Evolutionary conservation across 306 rosid genomes (phyloP).

Genomic region (Fragaria nilgerrensis): DNA sequence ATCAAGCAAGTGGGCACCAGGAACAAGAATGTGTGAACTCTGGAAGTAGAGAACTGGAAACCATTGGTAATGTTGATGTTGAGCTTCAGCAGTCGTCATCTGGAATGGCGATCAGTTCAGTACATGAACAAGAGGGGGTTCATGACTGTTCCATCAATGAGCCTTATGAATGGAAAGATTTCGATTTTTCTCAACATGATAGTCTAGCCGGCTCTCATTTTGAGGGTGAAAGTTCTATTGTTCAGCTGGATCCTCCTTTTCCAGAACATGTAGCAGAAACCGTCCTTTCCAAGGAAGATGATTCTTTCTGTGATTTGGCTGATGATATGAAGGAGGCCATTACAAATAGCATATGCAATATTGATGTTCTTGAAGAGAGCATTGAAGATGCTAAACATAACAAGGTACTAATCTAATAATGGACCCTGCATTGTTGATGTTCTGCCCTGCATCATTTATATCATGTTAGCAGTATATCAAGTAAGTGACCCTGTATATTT

Average conservation of each 20-base stretch:
- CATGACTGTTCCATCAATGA: conserved; percentile 8
- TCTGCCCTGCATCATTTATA: background rate
- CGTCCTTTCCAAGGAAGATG: conserved; percentile 19
- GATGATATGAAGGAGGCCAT: conserved; percentile 35
- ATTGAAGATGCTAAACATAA: conserved; percentile 75
- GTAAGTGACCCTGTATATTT: background rate
- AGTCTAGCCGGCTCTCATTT: conserved; percentile 13
- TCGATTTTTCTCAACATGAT: conserved; percentile 19
- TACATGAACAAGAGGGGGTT: conserved; percentile 21
- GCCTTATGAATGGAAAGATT: conserved; percentile 24
- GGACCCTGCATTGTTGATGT: no score
- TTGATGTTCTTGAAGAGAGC: conserved; percentile 66
- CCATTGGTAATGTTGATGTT: conserved; percentile 14
- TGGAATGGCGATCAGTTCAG: conserved; percentile 7
- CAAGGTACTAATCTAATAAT: conserved; percentile 52
- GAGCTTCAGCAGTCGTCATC: conserved; percentile 23
- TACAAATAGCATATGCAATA: conserved; percentile 30
- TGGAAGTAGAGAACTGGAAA: conserved; percentile 7
- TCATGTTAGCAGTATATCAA: conserved; percentile 9
- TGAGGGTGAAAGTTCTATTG: conserved; percentile 28
- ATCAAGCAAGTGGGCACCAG: conserved; percentile 22
- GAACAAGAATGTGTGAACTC: conserved; percentile 21
- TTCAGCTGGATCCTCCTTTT: conserved; percentile 21
- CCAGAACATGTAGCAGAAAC: conserved; percentile 20
- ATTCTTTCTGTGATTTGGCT: conserved; percentile 27